Evolutionary conservation across 257 asterid genomes (phyloP).

Genomic region (Primulina eburnea): DNA sequence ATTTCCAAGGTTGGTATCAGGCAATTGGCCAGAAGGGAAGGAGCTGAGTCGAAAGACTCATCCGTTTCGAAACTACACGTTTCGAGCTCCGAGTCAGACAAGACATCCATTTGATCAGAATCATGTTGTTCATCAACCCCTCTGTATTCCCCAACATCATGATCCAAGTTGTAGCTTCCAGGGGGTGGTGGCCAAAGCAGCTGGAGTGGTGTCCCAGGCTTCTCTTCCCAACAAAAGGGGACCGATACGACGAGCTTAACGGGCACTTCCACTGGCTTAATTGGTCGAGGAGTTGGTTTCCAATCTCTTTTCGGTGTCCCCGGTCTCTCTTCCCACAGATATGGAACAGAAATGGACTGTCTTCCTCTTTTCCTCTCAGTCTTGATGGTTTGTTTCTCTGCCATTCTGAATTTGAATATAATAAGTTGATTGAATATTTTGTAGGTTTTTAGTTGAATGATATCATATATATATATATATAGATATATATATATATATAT

Average conservation of each 20-base stretch:
- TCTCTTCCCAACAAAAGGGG: constrained; percentile 90
- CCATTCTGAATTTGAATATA: constrained; percentile 36
- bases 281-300: constrained; percentile 43
- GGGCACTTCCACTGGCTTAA: constrained; percentile 32
- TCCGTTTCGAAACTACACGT: constrained; percentile 39
- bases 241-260: constrained; percentile 62
- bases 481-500: too few relatives aligned
- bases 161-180: constrained; percentile 24
- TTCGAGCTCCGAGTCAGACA: constrained; percentile 45
- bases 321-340: constrained; percentile 81
- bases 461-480: not conserved
- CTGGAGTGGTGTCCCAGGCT: constrained; percentile 77
- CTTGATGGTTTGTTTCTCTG: constrained; percentile 40
- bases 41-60: constrained; percentile 53
- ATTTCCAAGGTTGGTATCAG: constrained; percentile 36
- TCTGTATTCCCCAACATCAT: constrained; percentile 23
- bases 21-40: constrained; percentile 58
- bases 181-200: constrained; percentile 29
- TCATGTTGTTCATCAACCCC: constrained; percentile 17
- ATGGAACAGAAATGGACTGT: constrained; percentile 72
- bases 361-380: constrained; percentile 47
- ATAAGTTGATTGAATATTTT: constrained; percentile 18
- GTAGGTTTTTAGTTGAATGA: constrained; percentile 9
- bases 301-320: constrained; percentile 79
- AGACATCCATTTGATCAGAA: constrained; percentile 20